Base-by-base conservation (phyloP, 768 basidiomycete genomes). In the Russula sp. region DNA sequence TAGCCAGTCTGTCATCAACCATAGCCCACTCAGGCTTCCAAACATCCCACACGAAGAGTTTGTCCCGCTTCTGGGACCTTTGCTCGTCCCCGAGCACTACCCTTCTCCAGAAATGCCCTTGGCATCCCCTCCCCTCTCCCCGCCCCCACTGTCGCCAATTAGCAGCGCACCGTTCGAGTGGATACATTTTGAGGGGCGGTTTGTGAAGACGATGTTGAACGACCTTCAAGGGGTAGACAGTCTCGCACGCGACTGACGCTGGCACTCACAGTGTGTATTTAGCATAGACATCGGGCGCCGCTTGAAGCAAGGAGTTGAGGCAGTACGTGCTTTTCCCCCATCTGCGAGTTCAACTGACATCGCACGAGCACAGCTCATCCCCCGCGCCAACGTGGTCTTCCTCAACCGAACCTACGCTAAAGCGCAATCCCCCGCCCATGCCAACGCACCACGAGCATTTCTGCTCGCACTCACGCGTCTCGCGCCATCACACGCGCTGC, bases 21-120 rank as follows among this genome's bases (percentile, higher is more conserved):
- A 94, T 74, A 93, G 92, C 68, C 90, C 91, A 2, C 78, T n/a
- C n/a, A n/a, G n/a, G n/a, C n/a, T 94, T 8, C 91, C 89, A 0
- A 91, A 93, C 66, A 83, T 92, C 65, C 88, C 89, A 0, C 91
- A 93, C 67, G 91, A 92, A 65, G 91, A 94, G 69, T 92, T 93
- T 68, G 84, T 94, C 45, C 81, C 86, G 3, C 75, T 89, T 51
- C 77, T 92, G 1, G 89, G 90, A 0, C 91, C 91, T n/a, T 72
- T 92, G 27, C 82, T 93, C 22, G 88, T 85, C 0, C 89, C 90
- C 11, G 90, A 91, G 72, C 91, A 91, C 70, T 92, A 86, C 59
- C 68, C 74, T n/a, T 76, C 77, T 64, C 66, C 75, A 50, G 73
- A 75, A 53, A 68, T 73, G 55, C 64, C 65, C 13, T 51, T 66